Base-by-base conservation (phyloP, 2,329 filamentous ascomycete species). In the Aspergillus tubingensis region DNA sequence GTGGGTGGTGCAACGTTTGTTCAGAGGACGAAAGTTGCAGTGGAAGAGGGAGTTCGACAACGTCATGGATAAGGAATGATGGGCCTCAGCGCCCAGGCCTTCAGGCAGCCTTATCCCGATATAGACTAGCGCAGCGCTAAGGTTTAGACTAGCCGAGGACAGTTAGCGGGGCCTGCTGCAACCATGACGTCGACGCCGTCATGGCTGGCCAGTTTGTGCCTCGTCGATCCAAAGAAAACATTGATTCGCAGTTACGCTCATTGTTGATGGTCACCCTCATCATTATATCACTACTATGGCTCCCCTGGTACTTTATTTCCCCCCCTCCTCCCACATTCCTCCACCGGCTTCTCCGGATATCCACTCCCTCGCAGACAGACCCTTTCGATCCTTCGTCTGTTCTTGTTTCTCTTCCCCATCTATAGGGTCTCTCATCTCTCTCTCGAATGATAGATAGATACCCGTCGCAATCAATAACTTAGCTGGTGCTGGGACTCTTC, bases 101-200 rank as follows among this genome's bases (percentile, higher is more conserved):
- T 58, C 64, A 65, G 61, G 60, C 47, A 38, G 19, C 19, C 41
- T 19, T 44, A 44, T 25, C 67, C 65, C 2, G 7, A 64, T 66
- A 0, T 3, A 61, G 70, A 2, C 39, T 72, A 72, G 65, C 13
- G 48, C 2, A 1, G 1, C 13, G 49, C 57, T 62, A 62, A 44
- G 59, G 62, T 66, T 50, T 7, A 43, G 30, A 54, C 71, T 72
- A 73, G 61, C 54, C 68, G 51, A 54, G 52, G 62, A 32, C 53
- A 59, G 69, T 58, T 68, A 69, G 68, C 60, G 58, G 57, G 60
- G 60, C 57, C 53, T 53, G n/a, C 62, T 67, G 63, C 65, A 70
- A 70, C 60, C 52, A 75, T 75, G 73, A 75, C 73, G 72, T 74
- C 67, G 69, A 71, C 68, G 73, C 70, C 65, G 57, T 62, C 59